Base-by-base conservation (phyloP, 2,329 filamentous ascomycete genomes). In the Arthroderma sp. region DNA sequence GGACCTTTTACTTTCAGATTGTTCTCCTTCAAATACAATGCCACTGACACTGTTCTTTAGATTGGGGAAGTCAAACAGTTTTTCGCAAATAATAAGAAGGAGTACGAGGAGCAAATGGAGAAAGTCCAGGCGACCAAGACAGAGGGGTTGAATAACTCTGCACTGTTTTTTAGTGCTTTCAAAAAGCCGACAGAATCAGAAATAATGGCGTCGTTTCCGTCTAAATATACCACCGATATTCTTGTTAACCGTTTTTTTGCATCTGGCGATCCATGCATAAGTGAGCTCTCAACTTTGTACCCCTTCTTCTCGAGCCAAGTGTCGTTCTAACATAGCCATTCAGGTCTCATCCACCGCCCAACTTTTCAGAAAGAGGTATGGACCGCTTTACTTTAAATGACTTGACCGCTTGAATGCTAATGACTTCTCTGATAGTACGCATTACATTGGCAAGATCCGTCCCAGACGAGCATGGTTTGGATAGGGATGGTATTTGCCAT, bases 51-150 rank as follows among this genome's bases (percentile, higher is more conserved):
- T n/a, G 6, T 5, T 37, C 5, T 37, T 42, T 49, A 82, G 74
- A 91, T 98, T 51, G 73, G 85, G 6, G 91, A 98, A 67, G 89
- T 98, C 28, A 94, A 89, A 59, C 88, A 82, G 53, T 95, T 91
- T 65, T 96, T 94, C 56, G 66, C 68, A 11, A 78, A 74, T 32
- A 86, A 95, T 64, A 93, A 91, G 61, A 88, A 91, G 58, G 87
- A 95, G 52, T 73, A 89, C 48, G 85, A 93, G 58, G 80, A 80
- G 47, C 87, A 88, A 54, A 79, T 85, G 53, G 79, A 84, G 54
- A 82, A 79, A 54, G 79, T 94, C 42, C 75, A 81, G 59, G 77
- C 77, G 38, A 77, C 77, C 34, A 85, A 83, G 55, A 62, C 65
- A 32, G 68, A 71, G 32, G 65, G 71, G 47, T 52, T 60, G 37